Conservation (phyloP, 805 yeast species). For the Monosporozyma servazzii region DNA sequence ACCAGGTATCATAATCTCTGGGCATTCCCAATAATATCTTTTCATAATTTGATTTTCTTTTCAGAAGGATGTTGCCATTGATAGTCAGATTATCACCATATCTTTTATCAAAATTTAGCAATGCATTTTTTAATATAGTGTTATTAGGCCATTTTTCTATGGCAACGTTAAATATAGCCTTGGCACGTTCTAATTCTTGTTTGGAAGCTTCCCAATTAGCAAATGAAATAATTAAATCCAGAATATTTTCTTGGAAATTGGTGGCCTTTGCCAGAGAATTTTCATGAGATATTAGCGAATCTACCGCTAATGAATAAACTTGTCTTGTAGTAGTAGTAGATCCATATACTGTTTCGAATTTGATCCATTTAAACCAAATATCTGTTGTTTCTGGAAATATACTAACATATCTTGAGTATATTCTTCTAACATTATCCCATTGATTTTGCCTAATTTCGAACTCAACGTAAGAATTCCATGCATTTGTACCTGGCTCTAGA, state of each 20-base stretch:
- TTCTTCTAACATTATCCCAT: conserved; percentile 43
- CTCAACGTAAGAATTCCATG: conserved; percentile 67
- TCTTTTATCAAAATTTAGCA: conserved; percentile 54
- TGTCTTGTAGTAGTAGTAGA: conserved; percentile 41
- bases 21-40: conserved; percentile 38
- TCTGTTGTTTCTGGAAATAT: conserved; percentile 39
- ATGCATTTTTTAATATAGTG: conserved; percentile 33
- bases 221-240: conserved; percentile 37
- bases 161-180: conserved; percentile 47
- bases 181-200: conserved; percentile 53
- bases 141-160: conserved; percentile 36
- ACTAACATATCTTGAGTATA: conserved; percentile 49
- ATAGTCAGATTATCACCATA: conserved; percentile 48
- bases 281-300: conserved; percentile 33
- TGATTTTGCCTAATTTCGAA: conserved; percentile 65
- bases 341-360: conserved; percentile 54
- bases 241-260: conserved; percentile 30
- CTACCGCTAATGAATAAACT: conserved; percentile 60
- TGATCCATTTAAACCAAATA: conserved; percentile 70
- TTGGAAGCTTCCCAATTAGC: conserved; percentile 61
- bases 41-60: conserved; percentile 51
- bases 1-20: conserved; percentile 71
- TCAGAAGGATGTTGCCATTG: conserved; percentile 42
- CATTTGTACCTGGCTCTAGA: conserved; percentile 60
- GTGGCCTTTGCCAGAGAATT: conserved; percentile 6